Percentiles rank a stretch among this genome's conserved stretches.
These are phyloP conservation scores for Cercospora citrullina DNA, from an alignment of 2,329 filamentous ascomycete genomes.

Conservation along the genomic window DNA sequence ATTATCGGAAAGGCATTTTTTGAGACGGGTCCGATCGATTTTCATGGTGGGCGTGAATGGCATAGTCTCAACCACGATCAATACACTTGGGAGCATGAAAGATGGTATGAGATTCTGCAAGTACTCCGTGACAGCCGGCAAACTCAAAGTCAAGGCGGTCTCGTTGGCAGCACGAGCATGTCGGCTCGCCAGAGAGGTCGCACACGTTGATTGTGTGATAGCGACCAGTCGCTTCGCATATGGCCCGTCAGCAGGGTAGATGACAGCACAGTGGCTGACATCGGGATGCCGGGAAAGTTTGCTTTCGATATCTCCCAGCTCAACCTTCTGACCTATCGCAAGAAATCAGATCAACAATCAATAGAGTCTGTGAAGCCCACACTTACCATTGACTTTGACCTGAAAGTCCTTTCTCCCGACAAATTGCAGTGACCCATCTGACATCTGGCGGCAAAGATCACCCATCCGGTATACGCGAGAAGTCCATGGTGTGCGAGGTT, in stretches of 20 bases:
- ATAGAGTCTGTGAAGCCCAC: background rate
- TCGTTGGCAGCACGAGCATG: background rate
- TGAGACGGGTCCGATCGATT: constrained; percentile 10
- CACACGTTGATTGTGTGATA: background rate
- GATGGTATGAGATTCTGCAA: background rate
- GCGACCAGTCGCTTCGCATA: background rate
- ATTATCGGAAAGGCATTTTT: constrained; percentile 4
- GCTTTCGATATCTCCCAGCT: background rate
- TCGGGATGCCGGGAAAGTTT: background rate
- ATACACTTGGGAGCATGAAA: constrained; percentile 5
- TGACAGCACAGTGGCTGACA: background rate
- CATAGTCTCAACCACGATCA: constrained; percentile 4
- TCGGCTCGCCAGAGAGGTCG: background rate
- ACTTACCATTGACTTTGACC: background rate
- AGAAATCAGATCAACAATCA: background rate
- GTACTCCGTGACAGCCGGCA: background rate
- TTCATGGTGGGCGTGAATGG: constrained; percentile 13
- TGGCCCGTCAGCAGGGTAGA: background rate
- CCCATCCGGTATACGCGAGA: background rate
- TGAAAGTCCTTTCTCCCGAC: background rate
- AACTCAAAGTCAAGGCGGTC: background rate
- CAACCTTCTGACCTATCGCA: background rate
- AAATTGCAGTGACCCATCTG: background rate
- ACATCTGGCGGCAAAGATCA: background rate
- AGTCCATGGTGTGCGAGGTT: background rate